Evolutionary conservation across 176 grass and related monocot genomes (phyloP).

Genomic region (Carex scoparia): DNA sequence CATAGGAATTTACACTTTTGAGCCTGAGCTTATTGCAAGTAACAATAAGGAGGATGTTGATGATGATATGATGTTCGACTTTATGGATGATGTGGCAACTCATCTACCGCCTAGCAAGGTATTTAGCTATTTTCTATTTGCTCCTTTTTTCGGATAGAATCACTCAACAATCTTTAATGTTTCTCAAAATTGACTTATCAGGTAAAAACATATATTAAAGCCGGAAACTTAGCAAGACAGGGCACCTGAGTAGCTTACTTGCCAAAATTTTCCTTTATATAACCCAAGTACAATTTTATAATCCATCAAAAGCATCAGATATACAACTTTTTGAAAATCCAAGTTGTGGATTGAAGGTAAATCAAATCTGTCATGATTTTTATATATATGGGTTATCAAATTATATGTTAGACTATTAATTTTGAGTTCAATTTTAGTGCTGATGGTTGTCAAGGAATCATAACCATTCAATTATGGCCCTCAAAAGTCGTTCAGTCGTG

Average conservation of each 20-base stretch:
- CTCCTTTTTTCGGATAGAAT: not conserved
- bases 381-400: not conserved
- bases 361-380: not conserved
- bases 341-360: not conserved
- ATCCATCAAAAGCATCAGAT: not conserved
- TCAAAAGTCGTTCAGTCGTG: not conserved
- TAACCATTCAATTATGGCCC: not conserved
- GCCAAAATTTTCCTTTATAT: not conserved
- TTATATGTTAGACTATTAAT: not conserved
- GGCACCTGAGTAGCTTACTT: not conserved
- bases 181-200: not conserved
- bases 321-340: not conserved
- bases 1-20: slow-evolving; percentile 95
- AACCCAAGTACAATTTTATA: not conserved
- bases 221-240: not conserved
- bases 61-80: slow-evolving; percentile 73
- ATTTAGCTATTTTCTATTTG: not conserved
- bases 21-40: slow-evolving; percentile 63
- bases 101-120: slow-evolving; percentile 90
- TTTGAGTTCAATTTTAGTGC: not conserved
- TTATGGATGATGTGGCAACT: slow-evolving; percentile 67
- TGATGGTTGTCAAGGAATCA: not conserved
- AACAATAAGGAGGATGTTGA: slow-evolving; percentile 55
- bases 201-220: not conserved
- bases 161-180: not conserved